Base-by-base conservation (phyloP, 257 asterid species). In the Salvia miltiorrhiza region DNA sequence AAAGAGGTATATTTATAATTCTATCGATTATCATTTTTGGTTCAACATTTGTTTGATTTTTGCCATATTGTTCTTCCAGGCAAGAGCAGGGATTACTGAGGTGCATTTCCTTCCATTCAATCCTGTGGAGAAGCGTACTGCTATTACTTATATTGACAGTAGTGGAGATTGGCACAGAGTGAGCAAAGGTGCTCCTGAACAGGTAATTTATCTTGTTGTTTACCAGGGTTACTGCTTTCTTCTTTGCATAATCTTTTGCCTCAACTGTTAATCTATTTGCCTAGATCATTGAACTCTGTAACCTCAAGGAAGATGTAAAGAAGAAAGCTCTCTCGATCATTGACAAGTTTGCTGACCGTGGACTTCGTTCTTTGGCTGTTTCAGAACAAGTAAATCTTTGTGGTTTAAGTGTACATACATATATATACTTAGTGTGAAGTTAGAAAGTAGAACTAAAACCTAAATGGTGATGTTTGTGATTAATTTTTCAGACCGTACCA, bases 111-210 rank as follows among this genome's bases (percentile, higher is more conserved):
- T 87, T 23, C 90, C 94, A 0, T 87, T 87, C 57, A 85, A 87
- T 62, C 94, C 94, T 0, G 91, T 85, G 37, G 91, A 82, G 17
- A 87, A 87, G 74, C 91, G 94, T 20, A 87, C 94, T 4, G 94
- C 94, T 4, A 79, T 81, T 55, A 87, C 94, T 41, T 87, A 85
- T 40, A 76, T 83, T 0, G 90, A 87, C 58, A 26, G 39, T 13
- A 63, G 54, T 13, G 94, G 90, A 2, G 67, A 87, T 43, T 87
- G 94, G 94, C 83, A 81, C 44, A 77, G 94, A 54, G 85, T 71
- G 26, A 85, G 94, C 88, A 87, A 87, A 71, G 94, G 94, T 35
- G 94, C 94, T 26, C 94, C 94, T 0, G 94, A 87, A 72, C 89
- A 87, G 82, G 93, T 87, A 71, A 59, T 13, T 87, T 69, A 63